A percentile compares a stretch with the other conserved stretches of the same genome.
Evolutionary conservation across 1,284 basidiomycete genomes (phyloP).

Genomic region (Schizophyllum commune): DNA sequence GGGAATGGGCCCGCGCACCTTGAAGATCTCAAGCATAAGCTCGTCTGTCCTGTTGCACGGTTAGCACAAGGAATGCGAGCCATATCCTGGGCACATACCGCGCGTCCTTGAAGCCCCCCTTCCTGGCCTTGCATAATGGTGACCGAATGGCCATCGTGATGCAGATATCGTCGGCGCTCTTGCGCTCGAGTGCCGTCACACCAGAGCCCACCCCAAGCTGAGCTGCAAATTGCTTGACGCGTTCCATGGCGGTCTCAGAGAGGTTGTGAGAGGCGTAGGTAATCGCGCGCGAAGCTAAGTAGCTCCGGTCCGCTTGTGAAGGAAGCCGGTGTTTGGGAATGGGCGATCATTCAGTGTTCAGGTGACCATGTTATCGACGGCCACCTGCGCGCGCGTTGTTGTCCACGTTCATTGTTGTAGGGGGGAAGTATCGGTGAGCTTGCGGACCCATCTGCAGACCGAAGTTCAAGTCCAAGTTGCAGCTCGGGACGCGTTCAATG

Average conservation of each 20-base stretch:
- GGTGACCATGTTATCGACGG: too few species aligned
- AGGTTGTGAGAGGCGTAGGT: neutral
- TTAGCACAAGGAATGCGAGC: neutral
- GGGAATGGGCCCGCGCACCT: conserved; percentile 30
- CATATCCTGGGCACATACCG: conserved; percentile 30
- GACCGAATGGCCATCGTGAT: conserved; percentile 74
- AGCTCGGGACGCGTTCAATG: too few species aligned
- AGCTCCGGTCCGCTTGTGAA: neutral
- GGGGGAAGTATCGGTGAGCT: too few species aligned
- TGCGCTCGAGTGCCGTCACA: conserved; percentile 41
- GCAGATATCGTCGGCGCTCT: conserved; percentile 23
- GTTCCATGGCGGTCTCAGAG: conserved; percentile 31
- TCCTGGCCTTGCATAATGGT: conserved; percentile 69
- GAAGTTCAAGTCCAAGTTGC: too few species aligned
- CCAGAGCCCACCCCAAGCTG: conserved; percentile 44
- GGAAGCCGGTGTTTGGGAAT: neutral
- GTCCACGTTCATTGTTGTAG: too few species aligned
- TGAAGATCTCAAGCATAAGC: conserved; percentile 71
- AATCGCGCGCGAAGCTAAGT: neutral
- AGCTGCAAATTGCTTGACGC: conserved; percentile 57
- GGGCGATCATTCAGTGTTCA: too few species aligned
- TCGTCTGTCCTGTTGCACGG: conserved; percentile 53
- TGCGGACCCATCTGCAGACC: too few species aligned
- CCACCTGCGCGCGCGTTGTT: too few species aligned
- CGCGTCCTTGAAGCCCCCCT: conserved; percentile 76